Percentiles rank a stretch among this genome's conserved stretches.
These are phyloP conservation scores for Phaffia australis DNA, from an alignment of 768 basidiomycete species.

Conservation along the genomic window DNA sequence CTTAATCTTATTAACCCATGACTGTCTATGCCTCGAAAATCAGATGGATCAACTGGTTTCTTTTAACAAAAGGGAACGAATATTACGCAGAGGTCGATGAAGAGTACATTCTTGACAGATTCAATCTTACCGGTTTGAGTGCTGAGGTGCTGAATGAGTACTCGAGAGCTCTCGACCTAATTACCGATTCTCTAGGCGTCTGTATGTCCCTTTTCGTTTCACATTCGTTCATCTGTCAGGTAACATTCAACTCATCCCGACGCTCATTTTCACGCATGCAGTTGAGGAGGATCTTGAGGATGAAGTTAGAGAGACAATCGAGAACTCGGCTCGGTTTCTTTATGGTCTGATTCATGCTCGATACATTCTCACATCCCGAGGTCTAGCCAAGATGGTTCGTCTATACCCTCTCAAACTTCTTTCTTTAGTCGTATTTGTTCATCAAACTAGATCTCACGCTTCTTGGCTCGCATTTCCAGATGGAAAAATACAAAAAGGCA, in stretches of 20 bases:
- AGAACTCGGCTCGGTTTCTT: slow-evolving; percentile 81
- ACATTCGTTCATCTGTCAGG: not conserved
- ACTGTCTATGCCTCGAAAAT: not conserved
- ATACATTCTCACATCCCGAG: slow-evolving; percentile 91
- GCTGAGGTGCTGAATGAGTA: slow-evolving; percentile 85
- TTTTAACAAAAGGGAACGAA: slow-evolving; percentile 94
- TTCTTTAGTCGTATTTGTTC: not conserved
- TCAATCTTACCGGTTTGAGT: slow-evolving; percentile 94
- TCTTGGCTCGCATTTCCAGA: slow-evolving; percentile 31
- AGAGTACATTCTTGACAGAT: slow-evolving; percentile 99
- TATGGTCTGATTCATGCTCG: slow-evolving; percentile 95
- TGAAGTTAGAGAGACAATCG: slow-evolving; percentile 78
- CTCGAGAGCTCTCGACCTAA: slow-evolving; percentile 81
- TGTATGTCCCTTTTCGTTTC: slow-evolving; percentile 14
- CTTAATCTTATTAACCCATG: not conserved
- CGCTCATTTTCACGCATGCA: slow-evolving; percentile 31
- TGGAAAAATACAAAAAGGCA: slow-evolving; percentile 95
- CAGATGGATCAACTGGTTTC: slow-evolving; percentile 96
- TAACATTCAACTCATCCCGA: not conserved
- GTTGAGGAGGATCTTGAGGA: slow-evolving; percentile 88
- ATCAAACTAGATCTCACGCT: not conserved
- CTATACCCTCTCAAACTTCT: slow-evolving; percentile 13
- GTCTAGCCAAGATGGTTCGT: slow-evolving; percentile 84
- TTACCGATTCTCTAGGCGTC: slow-evolving; percentile 87
- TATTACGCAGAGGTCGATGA: slow-evolving; percentile 98